These are phyloP conservation scores for Trypanosomatidae sp. DNA, from an alignment of 208 protist species.

Conservation along the genomic window DNA sequence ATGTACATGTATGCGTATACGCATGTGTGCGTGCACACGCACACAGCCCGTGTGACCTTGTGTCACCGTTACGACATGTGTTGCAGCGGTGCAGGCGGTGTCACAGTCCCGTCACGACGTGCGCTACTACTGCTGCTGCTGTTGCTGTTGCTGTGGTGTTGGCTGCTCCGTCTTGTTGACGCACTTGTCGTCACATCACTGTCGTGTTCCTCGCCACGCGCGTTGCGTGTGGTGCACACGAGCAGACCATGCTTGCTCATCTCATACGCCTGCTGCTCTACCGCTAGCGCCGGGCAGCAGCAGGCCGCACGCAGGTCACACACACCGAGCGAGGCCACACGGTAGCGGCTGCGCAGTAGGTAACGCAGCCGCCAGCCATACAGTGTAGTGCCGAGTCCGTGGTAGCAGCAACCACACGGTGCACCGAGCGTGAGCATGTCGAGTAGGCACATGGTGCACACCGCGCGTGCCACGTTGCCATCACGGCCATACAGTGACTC, in stretches of 20 bases:
- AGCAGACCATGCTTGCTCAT: too few species aligned
- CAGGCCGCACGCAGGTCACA: slow-evolving; percentile 16
- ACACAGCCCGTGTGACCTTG: too few species aligned
- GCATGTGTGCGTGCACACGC: too few species aligned
- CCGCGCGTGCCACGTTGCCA: slow-evolving; percentile 6
- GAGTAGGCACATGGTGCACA: slow-evolving; percentile 19
- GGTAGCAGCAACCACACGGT: slow-evolving; percentile 40
- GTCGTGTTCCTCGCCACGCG: slow-evolving; percentile 12
- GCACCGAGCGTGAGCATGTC: slow-evolving; percentile 31
- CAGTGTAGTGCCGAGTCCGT: slow-evolving; percentile 43
- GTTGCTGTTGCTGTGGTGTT: neutral
- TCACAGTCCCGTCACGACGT: too few species aligned
- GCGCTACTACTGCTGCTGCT: too few species aligned
- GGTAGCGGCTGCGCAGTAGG: slow-evolving; percentile 48
- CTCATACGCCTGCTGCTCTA: slow-evolving; percentile 58
- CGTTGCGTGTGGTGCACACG: too few species aligned
- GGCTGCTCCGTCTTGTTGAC: neutral
- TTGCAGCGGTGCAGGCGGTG: too few species aligned
- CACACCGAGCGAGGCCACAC: slow-evolving; percentile 13
- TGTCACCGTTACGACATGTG: too few species aligned
- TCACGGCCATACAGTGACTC: slow-evolving; percentile 22
- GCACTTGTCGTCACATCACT: slow-evolving; percentile 1
- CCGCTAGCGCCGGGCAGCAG: slow-evolving; percentile 26
- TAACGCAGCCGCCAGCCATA: slow-evolving; percentile 60
- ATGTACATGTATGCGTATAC: too few species aligned